Evolutionary conservation across 192 early-diverging fungal species (phyloP), one percentile per base, ranked within the genome.

Genomic region (Coemansia sp.): DNA sequence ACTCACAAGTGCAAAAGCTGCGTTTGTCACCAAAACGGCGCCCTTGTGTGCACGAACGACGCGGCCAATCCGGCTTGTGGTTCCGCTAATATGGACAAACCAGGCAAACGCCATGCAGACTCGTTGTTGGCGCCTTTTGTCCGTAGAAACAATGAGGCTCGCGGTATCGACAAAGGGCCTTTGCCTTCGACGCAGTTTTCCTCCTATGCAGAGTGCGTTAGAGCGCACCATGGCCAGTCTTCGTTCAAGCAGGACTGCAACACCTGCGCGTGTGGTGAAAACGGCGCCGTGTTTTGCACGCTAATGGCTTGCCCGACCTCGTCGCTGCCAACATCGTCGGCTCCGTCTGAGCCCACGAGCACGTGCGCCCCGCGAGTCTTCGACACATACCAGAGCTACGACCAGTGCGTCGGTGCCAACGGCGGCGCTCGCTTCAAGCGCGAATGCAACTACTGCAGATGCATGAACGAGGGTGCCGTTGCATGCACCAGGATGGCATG

Each of bases 1-100:
- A 2, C 68, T 63, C 30, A 48, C 49, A n/a, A 56, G 17, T 48
- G 52, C 30, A 69, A 34, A 16, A 48, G 12, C 20, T 76, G 75
- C 29, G 65, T 64, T 11, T 76, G 75, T 31, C 68, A 51, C 32
- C 75, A 76, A 11, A 66, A 76, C 30, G 75, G 75, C 12, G 33
- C 57, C 2, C 60, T 76, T 1, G 33, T 36, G 11, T 76, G 73
- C 49, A 25, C 56, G 3, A 32, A 52, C 58, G 38, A 36, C 12
- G 12, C 14, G 42, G 29, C 16, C 29, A 54, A 33, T 2, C 55
- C 50, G 22, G 50, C 22, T 25, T 28, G 28, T 52, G 50, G 18
- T 4, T 52, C 4, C 25, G 3, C 4, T 12, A 45, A 12, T 12
- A 12, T 45, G 5, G 12, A 45, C 42, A 45, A 45, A 12, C 11